phyloP scores from a whole-genome alignment of 2,329 filamentous ascomycete genomes.

The Alternaria incomplexa region DNA sequence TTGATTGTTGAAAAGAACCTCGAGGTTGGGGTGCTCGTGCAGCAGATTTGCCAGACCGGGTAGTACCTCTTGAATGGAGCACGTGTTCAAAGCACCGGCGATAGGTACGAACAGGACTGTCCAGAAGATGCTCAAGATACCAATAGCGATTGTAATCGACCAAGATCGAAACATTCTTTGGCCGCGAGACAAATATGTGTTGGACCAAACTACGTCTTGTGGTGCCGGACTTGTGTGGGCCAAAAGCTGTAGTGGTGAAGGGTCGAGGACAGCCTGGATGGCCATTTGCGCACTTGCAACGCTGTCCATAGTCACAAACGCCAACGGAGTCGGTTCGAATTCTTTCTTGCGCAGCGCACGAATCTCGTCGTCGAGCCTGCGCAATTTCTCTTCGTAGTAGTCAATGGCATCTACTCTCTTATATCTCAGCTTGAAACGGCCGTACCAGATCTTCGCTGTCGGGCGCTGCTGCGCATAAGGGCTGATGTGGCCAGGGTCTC shows the following conservation, averaged over 20 bases:
- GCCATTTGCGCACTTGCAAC: constrained; percentile 94
- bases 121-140: constrained; percentile 85
- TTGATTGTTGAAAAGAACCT: constrained; percentile 83
- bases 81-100: constrained; percentile 79
- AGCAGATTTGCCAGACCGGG: constrained; percentile 74
- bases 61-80: constrained; percentile 75
- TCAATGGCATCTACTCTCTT: constrained; percentile 88
- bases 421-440: constrained; percentile 73
- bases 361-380: constrained; percentile 78
- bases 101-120: constrained; percentile 80
- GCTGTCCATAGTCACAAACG: constrained; percentile 97
- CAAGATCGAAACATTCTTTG: constrained; percentile 79
- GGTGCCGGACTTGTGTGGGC: constrained; percentile 88
- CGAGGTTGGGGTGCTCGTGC: constrained; percentile 69
- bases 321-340: constrained; percentile 79
- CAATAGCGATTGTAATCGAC: constrained; percentile 83
- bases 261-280: constrained; percentile 91
- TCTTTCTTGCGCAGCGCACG: constrained; percentile 71
- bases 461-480: constrained; percentile 63
- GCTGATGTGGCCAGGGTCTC: constrained; percentile 48
- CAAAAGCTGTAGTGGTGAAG: constrained; percentile 82
- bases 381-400: constrained; percentile 88
- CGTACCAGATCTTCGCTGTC: constrained; percentile 77
- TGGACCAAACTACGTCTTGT: constrained; percentile 91
- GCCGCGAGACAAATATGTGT: constrained; percentile 81